phyloP scores from a whole-genome alignment of 805 yeast genomes.

The Wickerhamomyces canadensis region DNA sequence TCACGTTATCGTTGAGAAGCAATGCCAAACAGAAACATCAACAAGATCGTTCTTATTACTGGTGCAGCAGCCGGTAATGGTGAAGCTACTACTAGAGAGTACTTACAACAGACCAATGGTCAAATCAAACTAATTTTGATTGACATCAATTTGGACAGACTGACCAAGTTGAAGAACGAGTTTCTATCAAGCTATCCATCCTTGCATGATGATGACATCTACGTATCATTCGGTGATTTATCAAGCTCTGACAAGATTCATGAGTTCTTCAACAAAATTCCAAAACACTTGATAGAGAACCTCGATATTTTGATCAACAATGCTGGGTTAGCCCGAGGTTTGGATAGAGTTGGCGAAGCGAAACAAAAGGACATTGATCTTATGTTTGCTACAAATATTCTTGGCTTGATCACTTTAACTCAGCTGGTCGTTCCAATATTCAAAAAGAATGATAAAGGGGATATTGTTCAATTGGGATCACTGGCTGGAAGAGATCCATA shows the following conservation, averaged over 20 bases:
- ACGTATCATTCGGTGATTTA: constrained; percentile 48
- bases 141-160: constrained; percentile 64
- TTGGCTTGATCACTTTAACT: constrained; percentile 78
- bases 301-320: constrained; percentile 64
- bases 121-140: constrained; percentile 61
- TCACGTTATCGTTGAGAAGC: no score
- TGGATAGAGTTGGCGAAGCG: constrained; percentile 69
- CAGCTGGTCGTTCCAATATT: constrained; percentile 66
- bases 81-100: constrained; percentile 78
- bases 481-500: constrained; percentile 75
- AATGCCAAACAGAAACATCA: no score
- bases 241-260: constrained; percentile 45
- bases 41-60: constrained; percentile 71
- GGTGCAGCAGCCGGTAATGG: constrained; percentile 98
- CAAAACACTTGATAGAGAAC: constrained; percentile 51
- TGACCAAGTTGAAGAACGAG: constrained; percentile 41
- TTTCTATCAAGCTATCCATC: constrained; percentile 41
- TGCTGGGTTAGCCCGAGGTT: constrained; percentile 77
- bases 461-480: constrained; percentile 66
- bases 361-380: constrained; percentile 52
- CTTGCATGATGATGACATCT: constrained; percentile 30
- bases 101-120: constrained; percentile 69
- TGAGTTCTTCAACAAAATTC: constrained; percentile 38
- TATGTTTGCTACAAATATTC: constrained; percentile 82
- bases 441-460: constrained; percentile 63